Percentiles rank a stretch among this genome's conserved stretches.
Evolutionary conservation across 257 asterid genomes (phyloP).

Genomic region (Dorcoceras hygrometricum): DNA sequence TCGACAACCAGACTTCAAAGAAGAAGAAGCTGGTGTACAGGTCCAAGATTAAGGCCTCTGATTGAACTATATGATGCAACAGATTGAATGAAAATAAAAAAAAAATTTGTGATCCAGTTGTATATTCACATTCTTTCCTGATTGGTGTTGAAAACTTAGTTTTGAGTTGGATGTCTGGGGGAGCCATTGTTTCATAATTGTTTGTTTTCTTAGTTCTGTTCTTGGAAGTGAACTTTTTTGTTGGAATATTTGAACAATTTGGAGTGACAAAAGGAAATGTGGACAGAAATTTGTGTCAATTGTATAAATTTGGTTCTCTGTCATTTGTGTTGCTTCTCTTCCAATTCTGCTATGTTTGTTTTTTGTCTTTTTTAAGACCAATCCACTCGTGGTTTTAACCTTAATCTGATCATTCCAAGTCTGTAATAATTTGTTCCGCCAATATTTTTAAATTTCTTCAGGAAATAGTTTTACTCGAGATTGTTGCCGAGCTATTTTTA

Average conservation of each 20-base stretch:
- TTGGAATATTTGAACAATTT: neutral
- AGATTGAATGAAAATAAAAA: no score
- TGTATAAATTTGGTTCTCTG: neutral
- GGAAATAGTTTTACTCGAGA: no score
- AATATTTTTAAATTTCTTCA: no score
- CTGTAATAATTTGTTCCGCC: no score
- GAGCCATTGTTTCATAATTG: neutral
- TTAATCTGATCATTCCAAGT: no score
- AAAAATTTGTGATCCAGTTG: neutral
- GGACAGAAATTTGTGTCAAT: neutral
- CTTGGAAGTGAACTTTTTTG: neutral
- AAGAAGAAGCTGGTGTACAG: slow-evolving; percentile 16
- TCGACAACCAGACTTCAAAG: slow-evolving; percentile 15
- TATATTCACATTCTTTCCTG: neutral
- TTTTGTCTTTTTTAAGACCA: no score
- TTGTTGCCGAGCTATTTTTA: no score
- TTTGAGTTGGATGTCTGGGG: neutral
- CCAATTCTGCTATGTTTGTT: no score
- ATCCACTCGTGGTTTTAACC: no score
- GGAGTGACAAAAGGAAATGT: neutral
- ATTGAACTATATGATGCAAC: neutral
- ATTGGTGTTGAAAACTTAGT: neutral
- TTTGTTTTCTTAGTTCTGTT: neutral
- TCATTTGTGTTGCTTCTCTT: no score
- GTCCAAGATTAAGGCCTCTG: slow-evolving; percentile 12